Percentiles rank a stretch among this genome's conserved stretches.
Conservation (phyloP, 2,329 filamentous ascomycete species). For the Pseudogymnoascus sp. region DNA sequence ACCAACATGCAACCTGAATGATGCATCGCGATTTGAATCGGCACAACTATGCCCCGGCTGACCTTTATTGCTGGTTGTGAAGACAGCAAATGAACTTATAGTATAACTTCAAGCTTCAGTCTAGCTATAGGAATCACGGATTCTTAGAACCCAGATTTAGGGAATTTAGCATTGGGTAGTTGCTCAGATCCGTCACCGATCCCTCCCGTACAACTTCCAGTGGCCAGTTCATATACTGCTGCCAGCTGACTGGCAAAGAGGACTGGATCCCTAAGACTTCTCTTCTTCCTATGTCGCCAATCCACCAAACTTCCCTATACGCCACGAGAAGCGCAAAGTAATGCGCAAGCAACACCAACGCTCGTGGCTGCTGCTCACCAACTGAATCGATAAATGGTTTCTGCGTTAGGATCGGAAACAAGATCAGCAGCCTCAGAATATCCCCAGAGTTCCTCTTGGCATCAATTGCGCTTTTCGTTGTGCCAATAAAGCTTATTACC, state of each 20-base stretch:
- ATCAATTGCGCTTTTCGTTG: constrained; percentile 11
- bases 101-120: neutral
- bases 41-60: neutral
- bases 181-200: neutral
- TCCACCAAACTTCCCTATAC: constrained; percentile 30
- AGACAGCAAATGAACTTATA: neutral
- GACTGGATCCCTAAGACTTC: constrained; percentile 16
- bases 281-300: constrained; percentile 21
- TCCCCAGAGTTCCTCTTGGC: constrained; percentile 6
- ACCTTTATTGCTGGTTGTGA: neutral
- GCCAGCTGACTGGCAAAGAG: constrained; percentile 14
- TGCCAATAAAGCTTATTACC: constrained; percentile 17
- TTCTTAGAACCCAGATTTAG: neutral
- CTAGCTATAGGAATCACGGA: neutral
- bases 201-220: constrained; percentile 13
- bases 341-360: constrained; percentile 25
- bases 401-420: constrained; percentile 15
- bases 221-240: constrained; percentile 16
- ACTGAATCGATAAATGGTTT: constrained; percentile 17
- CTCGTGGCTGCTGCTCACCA: constrained; percentile 15
- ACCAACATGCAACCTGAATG: neutral
- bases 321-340: constrained; percentile 29
- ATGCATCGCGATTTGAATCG: neutral
- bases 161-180: neutral
- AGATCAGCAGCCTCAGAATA: constrained; percentile 13